phyloP scores from a whole-genome alignment of 768 basidiomycete species.

The Serpula lacrymans region DNA sequence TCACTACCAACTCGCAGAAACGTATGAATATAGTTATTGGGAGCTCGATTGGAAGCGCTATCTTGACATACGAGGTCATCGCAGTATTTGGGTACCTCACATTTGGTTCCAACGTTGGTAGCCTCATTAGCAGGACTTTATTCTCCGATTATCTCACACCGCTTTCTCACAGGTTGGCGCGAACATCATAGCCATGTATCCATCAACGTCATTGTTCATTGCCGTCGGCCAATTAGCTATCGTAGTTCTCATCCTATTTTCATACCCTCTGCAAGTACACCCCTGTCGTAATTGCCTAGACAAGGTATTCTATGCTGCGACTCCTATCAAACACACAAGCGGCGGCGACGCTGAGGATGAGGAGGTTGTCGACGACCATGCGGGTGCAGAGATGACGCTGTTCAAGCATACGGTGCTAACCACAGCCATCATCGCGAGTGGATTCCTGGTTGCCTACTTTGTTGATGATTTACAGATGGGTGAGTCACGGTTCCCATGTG shows the following conservation, averaged over 20 bases:
- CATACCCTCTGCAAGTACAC: constrained; percentile 92
- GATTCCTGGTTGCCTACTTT: constrained; percentile 74
- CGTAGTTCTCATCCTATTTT: constrained; percentile 84
- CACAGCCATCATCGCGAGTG: constrained; percentile 53
- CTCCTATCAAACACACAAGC: constrained; percentile 28
- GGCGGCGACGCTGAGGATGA: constrained; percentile 45
- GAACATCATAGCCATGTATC: constrained; percentile 95
- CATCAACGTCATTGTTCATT: constrained; percentile 85
- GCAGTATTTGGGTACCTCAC: constrained; percentile 89
- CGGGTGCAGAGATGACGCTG: constrained; percentile 56
- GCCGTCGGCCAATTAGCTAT: constrained; percentile 93
- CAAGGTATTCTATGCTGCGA: constrained; percentile 69
- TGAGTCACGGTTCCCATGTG: constrained; percentile 30
- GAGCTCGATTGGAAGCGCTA: constrained; percentile 81
- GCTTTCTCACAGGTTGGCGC: constrained; percentile 62
- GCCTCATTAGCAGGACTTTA: neutral
- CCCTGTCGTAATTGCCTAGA: constrained; percentile 91
- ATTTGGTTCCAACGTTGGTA: constrained; percentile 76
- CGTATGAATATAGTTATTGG: constrained; percentile 89
- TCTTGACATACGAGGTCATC: constrained; percentile 84
- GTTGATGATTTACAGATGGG: constrained; percentile 77
- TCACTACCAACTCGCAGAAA: constrained; percentile 72
- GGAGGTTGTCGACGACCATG: constrained; percentile 52
- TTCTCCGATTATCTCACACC: constrained; percentile 4
- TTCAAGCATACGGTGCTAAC: constrained; percentile 72